These are phyloP conservation scores for Linnemannia zychae DNA, from an alignment of 192 early-diverging fungal species.

Conservation along the genomic window DNA sequence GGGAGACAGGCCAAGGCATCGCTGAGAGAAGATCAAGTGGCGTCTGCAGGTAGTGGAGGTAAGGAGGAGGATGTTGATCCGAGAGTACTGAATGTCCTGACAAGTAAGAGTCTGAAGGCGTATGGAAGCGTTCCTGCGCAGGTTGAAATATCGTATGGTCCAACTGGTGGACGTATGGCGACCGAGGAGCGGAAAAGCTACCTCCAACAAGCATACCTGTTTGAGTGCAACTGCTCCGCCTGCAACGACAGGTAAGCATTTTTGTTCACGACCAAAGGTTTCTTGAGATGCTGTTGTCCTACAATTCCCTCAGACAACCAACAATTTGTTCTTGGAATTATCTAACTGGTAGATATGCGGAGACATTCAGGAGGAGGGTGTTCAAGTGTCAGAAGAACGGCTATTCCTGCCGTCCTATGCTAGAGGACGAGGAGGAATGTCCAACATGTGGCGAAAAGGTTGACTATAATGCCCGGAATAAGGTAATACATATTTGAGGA, in stretches of 20 bases:
- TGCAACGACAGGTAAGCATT: constrained; percentile 37
- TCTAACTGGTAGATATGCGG: constrained; percentile 22
- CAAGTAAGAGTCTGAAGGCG: constrained; percentile 15
- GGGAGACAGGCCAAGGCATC: constrained; percentile 12
- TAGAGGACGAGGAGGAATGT: constrained; percentile 27
- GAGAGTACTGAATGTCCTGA: constrained; percentile 40
- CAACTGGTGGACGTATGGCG: constrained; percentile 38
- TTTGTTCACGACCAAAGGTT: not conserved
- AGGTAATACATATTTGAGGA: constrained; percentile 9
- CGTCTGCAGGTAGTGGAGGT: not conserved
- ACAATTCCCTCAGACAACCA: not conserved
- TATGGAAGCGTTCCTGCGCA: constrained; percentile 20
- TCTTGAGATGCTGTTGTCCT: not conserved
- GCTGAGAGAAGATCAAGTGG: not conserved
- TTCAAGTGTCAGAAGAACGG: constrained; percentile 45
- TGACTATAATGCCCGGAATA: constrained; percentile 11
- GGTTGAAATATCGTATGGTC: constrained; percentile 50
- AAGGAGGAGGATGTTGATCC: constrained; percentile 12
- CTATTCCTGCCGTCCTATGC: constrained; percentile 33
- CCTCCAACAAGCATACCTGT: constrained; percentile 19
- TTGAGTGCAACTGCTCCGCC: constrained; percentile 54
- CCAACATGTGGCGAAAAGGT: constrained; percentile 39
- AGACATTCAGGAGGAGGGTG: constrained; percentile 21
- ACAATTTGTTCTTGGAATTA: not conserved
- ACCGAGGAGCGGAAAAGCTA: constrained; percentile 25